Conservation (phyloP, 352 stramenopile species). For the Phytophthora constricta region DNA sequence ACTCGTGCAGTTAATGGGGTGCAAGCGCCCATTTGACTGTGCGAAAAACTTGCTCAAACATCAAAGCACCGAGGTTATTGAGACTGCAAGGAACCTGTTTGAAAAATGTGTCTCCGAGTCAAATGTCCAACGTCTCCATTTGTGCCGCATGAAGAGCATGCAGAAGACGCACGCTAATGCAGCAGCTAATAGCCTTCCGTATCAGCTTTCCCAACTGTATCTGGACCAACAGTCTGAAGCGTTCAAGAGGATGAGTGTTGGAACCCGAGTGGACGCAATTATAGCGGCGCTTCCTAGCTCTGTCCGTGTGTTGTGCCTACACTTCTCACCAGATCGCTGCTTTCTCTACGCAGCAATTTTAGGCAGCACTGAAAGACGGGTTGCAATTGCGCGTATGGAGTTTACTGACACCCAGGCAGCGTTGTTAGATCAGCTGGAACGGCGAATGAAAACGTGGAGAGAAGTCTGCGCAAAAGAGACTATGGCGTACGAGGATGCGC, state of each 20-base stretch:
- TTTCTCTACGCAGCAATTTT: constrained; percentile 68
- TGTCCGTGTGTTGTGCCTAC: constrained; percentile 55
- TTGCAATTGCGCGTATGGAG: constrained; percentile 65
- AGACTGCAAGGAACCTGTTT: constrained; percentile 44
- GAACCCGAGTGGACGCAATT: constrained; percentile 44
- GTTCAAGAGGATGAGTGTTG: constrained; percentile 66
- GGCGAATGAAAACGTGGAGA: constrained; percentile 50
- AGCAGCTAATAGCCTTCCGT: constrained; percentile 54
- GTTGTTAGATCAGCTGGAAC: constrained; percentile 35
- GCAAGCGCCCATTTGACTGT: constrained; percentile 48
- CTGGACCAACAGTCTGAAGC: constrained; percentile 70
- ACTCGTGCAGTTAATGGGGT: constrained; percentile 63
- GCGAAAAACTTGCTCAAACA: constrained; percentile 69
- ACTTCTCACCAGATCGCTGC: constrained; percentile 72
- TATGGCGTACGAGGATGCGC: constrained; percentile 46
- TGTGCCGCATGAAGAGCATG: constrained; percentile 48
- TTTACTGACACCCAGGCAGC: constrained; percentile 45
- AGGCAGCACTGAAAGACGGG: constrained; percentile 43
- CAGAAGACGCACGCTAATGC: constrained; percentile 48
- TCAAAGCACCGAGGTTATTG: constrained; percentile 53
- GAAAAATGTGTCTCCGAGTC: constrained; percentile 42
- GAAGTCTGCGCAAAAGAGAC: constrained; percentile 42
- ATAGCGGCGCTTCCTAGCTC: constrained; percentile 47
- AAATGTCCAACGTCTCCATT: constrained; percentile 60
- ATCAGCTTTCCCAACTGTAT: constrained; percentile 73